A percentile compares a stretch with the other conserved stretches of the same genome.
These are phyloP conservation scores for Suillus luteus DNA, from an alignment of 768 basidiomycete species.

Conservation along the genomic window DNA sequence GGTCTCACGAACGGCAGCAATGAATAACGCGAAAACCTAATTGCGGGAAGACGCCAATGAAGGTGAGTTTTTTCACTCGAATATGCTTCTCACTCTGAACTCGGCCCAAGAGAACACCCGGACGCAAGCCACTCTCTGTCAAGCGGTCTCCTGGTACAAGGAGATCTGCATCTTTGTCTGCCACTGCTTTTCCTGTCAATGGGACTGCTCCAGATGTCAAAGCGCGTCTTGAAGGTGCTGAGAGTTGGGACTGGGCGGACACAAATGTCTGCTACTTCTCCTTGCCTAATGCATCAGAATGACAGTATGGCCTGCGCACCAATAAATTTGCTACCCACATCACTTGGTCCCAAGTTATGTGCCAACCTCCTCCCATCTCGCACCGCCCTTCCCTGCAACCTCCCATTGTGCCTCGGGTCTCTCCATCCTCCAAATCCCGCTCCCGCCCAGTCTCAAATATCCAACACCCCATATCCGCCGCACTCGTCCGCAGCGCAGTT, in stretches of 20 bases:
- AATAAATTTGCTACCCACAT: no score
- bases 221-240: slow-evolving; percentile 60
- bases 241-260: slow-evolving; percentile 72
- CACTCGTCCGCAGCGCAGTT: no score
- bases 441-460: no score
- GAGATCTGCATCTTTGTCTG: slow-evolving; percentile 17
- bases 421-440: no score
- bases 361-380: no score
- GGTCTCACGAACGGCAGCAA: slow-evolving; percentile 94
- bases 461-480: no score
- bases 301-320: no score
- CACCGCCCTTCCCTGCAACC: no score
- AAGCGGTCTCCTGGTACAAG: slow-evolving; percentile 18
- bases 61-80: slow-evolving; percentile 7
- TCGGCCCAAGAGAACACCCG: slow-evolving; percentile 16
- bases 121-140: slow-evolving; percentile 21
- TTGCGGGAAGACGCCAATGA: slow-evolving; percentile 27
- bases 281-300: no score
- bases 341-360: no score
- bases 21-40: slow-evolving; percentile 84
- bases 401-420: no score
- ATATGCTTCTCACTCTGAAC: slow-evolving; percentile 9
- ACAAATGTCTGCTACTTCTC: no score
- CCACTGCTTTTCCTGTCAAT: neutral
- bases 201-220: slow-evolving; percentile 45